Evolutionary conservation across 2,329 filamentous ascomycete species (phyloP), one percentile per base, ranked within the genome.

Genomic region (Paraphaeosphaeria sporulosa): DNA sequence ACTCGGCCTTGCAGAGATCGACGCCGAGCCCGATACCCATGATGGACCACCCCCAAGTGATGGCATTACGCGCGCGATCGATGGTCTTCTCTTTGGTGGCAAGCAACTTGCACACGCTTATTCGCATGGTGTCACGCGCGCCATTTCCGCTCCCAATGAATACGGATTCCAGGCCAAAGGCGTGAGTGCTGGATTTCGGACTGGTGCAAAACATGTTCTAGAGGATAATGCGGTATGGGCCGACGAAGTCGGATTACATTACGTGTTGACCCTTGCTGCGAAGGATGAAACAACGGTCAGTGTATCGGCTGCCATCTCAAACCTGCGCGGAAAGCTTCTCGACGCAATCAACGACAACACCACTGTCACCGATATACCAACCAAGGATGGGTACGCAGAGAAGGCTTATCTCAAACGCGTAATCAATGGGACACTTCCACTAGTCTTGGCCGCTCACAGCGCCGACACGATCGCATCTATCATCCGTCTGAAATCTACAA

Each of bases 1-100:
- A 1, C 76, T 91, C 0, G 89, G 89, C 0, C 81, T 91, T 7
- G 85, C 85, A 62, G 88, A 86, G 55, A 90, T 91, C 55, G 83
- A 86, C 59, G 81, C 81, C 4, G 89, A 90, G 53, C 62, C 66
- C 1, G 72, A 71, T 23, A 85, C 85, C 0, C 76, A 80, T 63
- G 70, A 78, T 8, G 77, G 78, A 13, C 47, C 55, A 48, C 85
- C 83, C 0, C 84, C 86, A 63, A 86, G 87, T 0, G 72, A 79
- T 0, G 70, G 66, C 6, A 89, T 90, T 66, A 86, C 84, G 48
- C 83, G 87, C 12, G 88, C 84, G 8, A 76, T 86, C 4, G 78
- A 82, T 51, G 80, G 80, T 1, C 71, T 82, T 1, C 65, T 71
- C 6, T 72, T 82, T 17, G 76, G 73, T n/a, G 74, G 74, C 54